Evolutionary conservation across 495 filamentous ascomycete genomes (phyloP).

Genomic region (Talaromyces adpressus): DNA sequence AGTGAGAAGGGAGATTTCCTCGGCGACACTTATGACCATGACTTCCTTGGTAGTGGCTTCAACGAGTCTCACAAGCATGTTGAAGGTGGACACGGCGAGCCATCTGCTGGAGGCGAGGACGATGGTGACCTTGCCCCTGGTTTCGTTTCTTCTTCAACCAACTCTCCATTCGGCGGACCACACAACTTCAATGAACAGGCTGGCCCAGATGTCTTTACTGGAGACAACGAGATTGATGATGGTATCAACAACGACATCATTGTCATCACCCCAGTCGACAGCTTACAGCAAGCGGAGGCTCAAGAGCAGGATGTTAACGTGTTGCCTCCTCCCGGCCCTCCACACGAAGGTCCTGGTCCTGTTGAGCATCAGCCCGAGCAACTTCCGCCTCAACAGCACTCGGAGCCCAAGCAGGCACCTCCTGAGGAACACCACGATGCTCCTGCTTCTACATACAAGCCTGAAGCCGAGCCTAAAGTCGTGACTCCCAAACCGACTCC

Average conservation of each 20-base stretch:
- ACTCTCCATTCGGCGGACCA: background rate
- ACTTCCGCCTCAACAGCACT: slow-evolving; percentile 7
- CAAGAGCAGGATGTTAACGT: background rate
- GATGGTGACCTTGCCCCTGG: background rate
- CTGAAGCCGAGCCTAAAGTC: background rate
- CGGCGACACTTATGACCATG: background rate
- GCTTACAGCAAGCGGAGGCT: background rate
- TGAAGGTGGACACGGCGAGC: background rate
- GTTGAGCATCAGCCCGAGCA: slow-evolving; percentile 4
- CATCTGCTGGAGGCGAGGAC: background rate
- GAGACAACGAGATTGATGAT: slow-evolving; percentile 5
- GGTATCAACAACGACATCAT: slow-evolving; percentile 10
- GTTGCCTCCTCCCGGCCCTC: background rate
- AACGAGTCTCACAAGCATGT: slow-evolving; percentile 1
- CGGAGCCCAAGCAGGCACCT: slow-evolving; percentile 2
- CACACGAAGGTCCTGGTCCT: background rate
- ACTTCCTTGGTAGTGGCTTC: slow-evolving; percentile 3
- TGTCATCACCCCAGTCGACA: slow-evolving; percentile 6
- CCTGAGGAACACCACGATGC: background rate
- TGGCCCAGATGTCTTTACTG: background rate
- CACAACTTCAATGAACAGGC: slow-evolving; percentile 4
- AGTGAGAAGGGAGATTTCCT: slow-evolving; percentile 1
- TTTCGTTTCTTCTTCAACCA: background rate
- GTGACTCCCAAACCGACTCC: background rate
- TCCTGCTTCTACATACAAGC: background rate